These are phyloP conservation scores for Beta vulgaris DNA, from an alignment of 148 eudicot genomes.

Conservation along the genomic window DNA sequence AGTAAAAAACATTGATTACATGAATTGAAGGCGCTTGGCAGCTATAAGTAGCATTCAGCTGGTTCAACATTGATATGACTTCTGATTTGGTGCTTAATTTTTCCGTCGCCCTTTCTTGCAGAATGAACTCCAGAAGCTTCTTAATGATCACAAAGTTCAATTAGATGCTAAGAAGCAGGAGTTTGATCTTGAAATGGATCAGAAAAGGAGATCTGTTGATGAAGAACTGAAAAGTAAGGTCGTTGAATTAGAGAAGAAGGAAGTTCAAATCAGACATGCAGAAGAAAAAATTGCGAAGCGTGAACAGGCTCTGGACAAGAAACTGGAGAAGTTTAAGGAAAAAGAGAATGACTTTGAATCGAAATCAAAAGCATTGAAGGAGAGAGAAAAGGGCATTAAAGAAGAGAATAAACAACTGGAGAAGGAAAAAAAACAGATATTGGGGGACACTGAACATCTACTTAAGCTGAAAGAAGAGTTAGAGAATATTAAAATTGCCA, in stretches of 20 bases:
- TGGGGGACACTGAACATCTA: constrained; percentile 53
- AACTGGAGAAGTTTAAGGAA: constrained; percentile 65
- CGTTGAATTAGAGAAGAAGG: constrained; percentile 63
- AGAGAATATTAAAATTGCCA: constrained; percentile 49
- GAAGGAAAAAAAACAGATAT: constrained; percentile 60
- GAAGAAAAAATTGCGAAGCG: constrained; percentile 79
- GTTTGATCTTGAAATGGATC: constrained; percentile 66
- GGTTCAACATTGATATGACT: neutral
- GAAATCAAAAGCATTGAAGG: constrained; percentile 62
- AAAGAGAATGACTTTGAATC: constrained; percentile 60
- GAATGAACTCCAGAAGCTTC: constrained; percentile 78
- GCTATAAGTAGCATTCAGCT: no score
- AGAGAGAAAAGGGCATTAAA: constrained; percentile 64
- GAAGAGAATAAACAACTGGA: constrained; percentile 65
- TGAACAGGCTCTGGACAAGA: constrained; percentile 81
- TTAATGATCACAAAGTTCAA: constrained; percentile 67
- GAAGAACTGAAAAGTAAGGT: constrained; percentile 60
- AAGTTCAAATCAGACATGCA: constrained; percentile 62
- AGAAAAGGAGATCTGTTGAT: constrained; percentile 56
- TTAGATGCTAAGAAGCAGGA: constrained; percentile 56
- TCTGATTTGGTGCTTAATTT: no score
- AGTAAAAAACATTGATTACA: neutral
- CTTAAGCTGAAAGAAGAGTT: constrained; percentile 59
- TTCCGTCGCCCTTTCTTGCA: constrained; percentile 37
- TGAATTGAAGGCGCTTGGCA: neutral